Evolutionary conservation across 257 asterid species (phyloP), one percentile per base, ranked within the genome.

Genomic region (Salvia hispanica): DNA sequence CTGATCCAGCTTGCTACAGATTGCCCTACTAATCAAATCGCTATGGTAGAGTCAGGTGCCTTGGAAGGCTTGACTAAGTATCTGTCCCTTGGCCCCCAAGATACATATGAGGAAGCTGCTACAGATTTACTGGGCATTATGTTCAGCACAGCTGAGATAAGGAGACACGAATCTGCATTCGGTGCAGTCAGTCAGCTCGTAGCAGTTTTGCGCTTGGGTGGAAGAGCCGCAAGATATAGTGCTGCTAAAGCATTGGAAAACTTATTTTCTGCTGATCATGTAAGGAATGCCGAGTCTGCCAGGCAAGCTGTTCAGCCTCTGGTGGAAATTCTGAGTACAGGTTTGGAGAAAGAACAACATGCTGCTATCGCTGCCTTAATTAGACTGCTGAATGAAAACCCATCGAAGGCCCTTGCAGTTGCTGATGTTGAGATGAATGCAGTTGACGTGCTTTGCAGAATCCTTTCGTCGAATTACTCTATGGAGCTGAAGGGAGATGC

Each of bases 351-450:
- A 77, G 99, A 94, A 83, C 99, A 94, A 60, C 99, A 94, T 74
- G 99, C 99, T 75, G 96, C 97, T 58, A 90, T 94, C 68, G 97
- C 96, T 72, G 99, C 99, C 45, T 75, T 94, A 76, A 87, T 91
- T 69, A 80, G 91, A 77, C 80, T 94, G 67, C 88, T 94, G 70
- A 91, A 84, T 54, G 99, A 89, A 71, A 91, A 94, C 75, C 90
- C 97, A 47, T 94, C 97, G 5, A 88, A 81, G 75, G 97, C 95
- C 65, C 95, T 94, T 70, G 96, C 88, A 7, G 97, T 94, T 69
- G 96, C 95, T 61, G 99, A 94, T 72, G 89, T 88, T 57, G 99
- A 94, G 86, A 85, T 91, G 96, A 91, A 91, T 71, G 99, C 97
- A 0, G 88, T 94, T 34, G 99, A 94, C 21, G 95, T 91, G 54